A percentile compares a stretch with the other conserved stretches of the same genome.
Evolutionary conservation across 2,329 filamentous ascomycete species (phyloP).

Genomic region (Phialophora tarda): DNA sequence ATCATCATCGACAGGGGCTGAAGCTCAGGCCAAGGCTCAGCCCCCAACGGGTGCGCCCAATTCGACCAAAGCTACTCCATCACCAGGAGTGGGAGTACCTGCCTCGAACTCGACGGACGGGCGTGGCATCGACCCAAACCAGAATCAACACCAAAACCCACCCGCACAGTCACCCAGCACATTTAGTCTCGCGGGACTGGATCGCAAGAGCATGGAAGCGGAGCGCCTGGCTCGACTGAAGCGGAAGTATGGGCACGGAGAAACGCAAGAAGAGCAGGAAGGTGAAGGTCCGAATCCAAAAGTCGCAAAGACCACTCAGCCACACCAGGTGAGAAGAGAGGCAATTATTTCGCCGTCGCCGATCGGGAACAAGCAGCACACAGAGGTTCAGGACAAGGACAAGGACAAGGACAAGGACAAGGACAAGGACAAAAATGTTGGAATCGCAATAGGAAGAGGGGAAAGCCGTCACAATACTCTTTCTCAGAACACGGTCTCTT

Average conservation of each 20-base stretch:
- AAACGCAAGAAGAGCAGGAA: slow-evolving; percentile 42
- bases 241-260: slow-evolving; percentile 67
- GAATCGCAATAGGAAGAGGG: neutral
- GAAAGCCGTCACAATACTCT: neutral
- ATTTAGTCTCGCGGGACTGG: slow-evolving; percentile 56
- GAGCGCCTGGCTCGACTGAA: slow-evolving; percentile 74
- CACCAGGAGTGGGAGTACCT: neutral
- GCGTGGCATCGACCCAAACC: neutral
- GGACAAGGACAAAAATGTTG: too few species aligned
- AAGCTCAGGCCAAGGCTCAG: neutral
- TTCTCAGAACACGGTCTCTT: neutral
- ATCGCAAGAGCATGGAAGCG: slow-evolving; percentile 83
- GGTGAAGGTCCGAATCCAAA: neutral
- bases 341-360: neutral
- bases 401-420: neutral
- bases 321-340: neutral
- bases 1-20: neutral
- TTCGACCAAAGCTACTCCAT: neutral
- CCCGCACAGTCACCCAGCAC: neutral
- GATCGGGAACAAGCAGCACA: neutral
- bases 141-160: neutral
- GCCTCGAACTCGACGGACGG: neutral
- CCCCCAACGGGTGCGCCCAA: neutral
- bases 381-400: neutral
- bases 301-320: slow-evolving; percentile 1